Evolutionary conservation across 441 rosid species (phyloP).

Genomic region (Croton laevigatus): DNA sequence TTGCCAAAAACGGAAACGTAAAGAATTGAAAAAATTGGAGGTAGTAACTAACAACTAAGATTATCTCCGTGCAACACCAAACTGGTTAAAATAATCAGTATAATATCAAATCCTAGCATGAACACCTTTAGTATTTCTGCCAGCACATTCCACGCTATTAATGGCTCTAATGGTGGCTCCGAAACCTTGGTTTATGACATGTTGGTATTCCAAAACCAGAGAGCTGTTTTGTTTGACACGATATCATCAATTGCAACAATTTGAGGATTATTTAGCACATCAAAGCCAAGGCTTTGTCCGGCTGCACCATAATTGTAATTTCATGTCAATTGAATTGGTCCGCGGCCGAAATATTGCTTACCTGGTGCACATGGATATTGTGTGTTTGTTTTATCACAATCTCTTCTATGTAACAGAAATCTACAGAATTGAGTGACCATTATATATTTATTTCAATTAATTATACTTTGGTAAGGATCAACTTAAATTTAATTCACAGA

Average conservation of each 20-base stretch:
- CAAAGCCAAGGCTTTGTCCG: constrained; percentile 21
- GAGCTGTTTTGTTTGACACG: too few relatives aligned
- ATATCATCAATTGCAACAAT: too few relatives aligned
- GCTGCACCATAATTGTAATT: constrained; percentile 35
- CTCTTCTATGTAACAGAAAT: constrained; percentile 37
- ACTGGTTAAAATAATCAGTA: constrained; percentile 45
- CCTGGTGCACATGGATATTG: constrained; percentile 13
- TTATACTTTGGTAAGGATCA: too few relatives aligned
- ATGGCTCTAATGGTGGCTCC: constrained; percentile 63
- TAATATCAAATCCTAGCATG: constrained; percentile 46
- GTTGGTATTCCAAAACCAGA: constrained; percentile 59
- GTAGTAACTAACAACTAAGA: constrained; percentile 54
- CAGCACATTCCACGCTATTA: constrained; percentile 59
- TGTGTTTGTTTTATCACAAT: constrained; percentile 10
- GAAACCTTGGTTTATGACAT: constrained; percentile 59
- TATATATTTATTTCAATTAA: too few relatives aligned
- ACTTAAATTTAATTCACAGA: too few relatives aligned
- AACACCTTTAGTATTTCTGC: constrained; percentile 39
- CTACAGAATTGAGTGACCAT: constrained; percentile 18
- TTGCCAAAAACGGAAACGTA: too few relatives aligned
- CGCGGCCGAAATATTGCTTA: constrained; percentile 27
- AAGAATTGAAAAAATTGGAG: too few relatives aligned
- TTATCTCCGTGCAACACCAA: constrained; percentile 61
- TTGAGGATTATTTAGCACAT: constrained; percentile 41
- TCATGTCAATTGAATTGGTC: too few relatives aligned